Conservation (phyloP, 73 alveolate species). For the Paramecium pentaurelia region DNA sequence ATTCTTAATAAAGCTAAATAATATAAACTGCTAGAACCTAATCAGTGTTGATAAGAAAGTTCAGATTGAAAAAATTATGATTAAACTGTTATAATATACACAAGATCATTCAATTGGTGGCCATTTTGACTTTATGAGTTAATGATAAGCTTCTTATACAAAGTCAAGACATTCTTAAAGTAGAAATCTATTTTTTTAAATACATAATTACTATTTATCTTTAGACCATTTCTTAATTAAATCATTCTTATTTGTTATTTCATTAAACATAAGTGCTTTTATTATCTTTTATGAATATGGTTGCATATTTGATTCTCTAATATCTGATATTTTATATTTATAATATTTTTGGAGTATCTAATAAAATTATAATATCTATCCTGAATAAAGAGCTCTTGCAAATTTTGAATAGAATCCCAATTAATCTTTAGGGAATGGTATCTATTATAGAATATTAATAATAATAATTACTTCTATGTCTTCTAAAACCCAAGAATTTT, state of each 20-base stretch:
- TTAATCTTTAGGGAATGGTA: conserved; percentile 38
- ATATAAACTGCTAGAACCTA: background rate
- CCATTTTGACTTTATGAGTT: background rate
- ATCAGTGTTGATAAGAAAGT: background rate
- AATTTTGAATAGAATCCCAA: conserved; percentile 49
- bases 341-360: background rate
- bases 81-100: background rate
- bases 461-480: conserved; percentile 6
- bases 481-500: background rate
- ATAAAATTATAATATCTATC: background rate
- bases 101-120: conserved; percentile 23
- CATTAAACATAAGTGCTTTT: conserved; percentile 4
- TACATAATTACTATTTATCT: conserved; percentile 33
- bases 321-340: background rate
- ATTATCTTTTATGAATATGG: conserved; percentile 32
- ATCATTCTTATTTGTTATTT: background rate
- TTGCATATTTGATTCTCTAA: conserved; percentile 49
- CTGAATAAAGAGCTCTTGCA: conserved; percentile 20
- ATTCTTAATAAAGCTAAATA: background rate
- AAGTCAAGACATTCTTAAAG: background rate
- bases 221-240: conserved; percentile 19
- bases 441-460: background rate
- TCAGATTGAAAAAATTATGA: background rate
- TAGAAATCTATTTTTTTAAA: background rate
- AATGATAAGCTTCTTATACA: conserved; percentile 12